Conservation (phyloP, 2,329 filamentous ascomycete species). For the Fusarium sp. region DNA sequence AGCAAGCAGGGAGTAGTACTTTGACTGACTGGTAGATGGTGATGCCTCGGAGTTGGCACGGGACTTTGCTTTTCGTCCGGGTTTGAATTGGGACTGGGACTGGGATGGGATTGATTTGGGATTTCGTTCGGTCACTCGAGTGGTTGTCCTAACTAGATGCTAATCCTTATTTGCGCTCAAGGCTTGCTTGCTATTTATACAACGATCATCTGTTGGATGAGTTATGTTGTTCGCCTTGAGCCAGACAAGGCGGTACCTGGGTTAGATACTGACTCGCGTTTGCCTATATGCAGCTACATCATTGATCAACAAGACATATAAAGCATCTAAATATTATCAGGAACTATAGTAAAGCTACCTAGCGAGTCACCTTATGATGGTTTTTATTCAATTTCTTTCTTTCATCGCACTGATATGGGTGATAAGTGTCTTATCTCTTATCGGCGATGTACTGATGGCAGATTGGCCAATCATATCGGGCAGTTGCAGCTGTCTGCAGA, state of each 20-base stretch:
- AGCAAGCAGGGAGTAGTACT: not conserved
- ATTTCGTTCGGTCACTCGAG: slow-evolving; percentile 1
- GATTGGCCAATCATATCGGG: slow-evolving; percentile 35
- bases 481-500: not conserved
- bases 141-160: slow-evolving; percentile 6
- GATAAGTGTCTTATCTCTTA: slow-evolving; percentile 30
- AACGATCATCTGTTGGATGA: not conserved
- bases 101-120: not conserved
- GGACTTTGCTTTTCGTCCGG: not conserved
- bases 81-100: not conserved
- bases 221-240: not conserved
- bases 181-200: not conserved
- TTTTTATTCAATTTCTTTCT: not conserved
- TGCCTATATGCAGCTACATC: not conserved
- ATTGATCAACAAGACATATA: not conserved
- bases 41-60: slow-evolving; percentile 5
- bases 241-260: not conserved
- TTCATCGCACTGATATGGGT: not conserved
- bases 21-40: slow-evolving; percentile 6
- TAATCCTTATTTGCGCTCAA: slow-evolving; percentile 4
- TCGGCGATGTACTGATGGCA: not conserved
- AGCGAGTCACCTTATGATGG: not conserved
- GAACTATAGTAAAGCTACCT: not conserved
- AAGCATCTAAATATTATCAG: not conserved
- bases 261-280: not conserved